Base-by-base conservation (phyloP, 441 rosid species). In the Daphne laureola region DNA sequence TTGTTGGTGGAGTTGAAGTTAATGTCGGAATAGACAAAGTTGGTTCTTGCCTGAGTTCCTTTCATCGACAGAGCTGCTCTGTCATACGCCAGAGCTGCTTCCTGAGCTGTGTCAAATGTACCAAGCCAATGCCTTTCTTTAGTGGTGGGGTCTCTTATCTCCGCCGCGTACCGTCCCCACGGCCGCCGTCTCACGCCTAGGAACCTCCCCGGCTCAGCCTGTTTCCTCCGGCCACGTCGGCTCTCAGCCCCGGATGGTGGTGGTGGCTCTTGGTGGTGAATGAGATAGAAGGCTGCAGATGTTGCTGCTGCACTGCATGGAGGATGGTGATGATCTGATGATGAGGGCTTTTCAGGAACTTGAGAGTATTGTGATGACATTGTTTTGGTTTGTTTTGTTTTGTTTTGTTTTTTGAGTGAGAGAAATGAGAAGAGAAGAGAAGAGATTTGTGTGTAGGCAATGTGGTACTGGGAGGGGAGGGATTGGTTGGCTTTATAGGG, bases 61-160 rank as follows among this genome's bases (percentile, higher is more conserved):
- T 88, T 90, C 78, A 86, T 90, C 11, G 88, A 82, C 17, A 90
- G 88, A 4, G 97, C 97, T 40, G 97, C 95, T 62, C 93, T 75
- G 54, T 90, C 97, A 65, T 86, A 90, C 46, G 95, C 95, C 52
- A 90, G 82, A 56, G 97, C 95, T 0, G 92, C 93, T 71, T 86
- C 97, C 15, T 86, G 90, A 49, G 97, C 97, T 14, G 97, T 90
- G 65, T 90, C 93, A 45, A 90, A 90, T 0, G 97, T 90, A 45
- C 95, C 97, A 4, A 82, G 88, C 95, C 97, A 90, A 53, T 86
- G 95, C 68, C 95, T 81, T 69, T 86, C 97, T 73, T 90, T 90
- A n/a, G 93, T 90, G 4, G 86, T 76, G 2, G 95, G 95, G 81
- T 90, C 93, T 62, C 97, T 67, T 14, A 90, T 86, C 68, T 90